These are phyloP conservation scores for Hypomyces perniciosus DNA, from an alignment of 2,329 filamentous ascomycete genomes.

Conservation along the genomic window DNA sequence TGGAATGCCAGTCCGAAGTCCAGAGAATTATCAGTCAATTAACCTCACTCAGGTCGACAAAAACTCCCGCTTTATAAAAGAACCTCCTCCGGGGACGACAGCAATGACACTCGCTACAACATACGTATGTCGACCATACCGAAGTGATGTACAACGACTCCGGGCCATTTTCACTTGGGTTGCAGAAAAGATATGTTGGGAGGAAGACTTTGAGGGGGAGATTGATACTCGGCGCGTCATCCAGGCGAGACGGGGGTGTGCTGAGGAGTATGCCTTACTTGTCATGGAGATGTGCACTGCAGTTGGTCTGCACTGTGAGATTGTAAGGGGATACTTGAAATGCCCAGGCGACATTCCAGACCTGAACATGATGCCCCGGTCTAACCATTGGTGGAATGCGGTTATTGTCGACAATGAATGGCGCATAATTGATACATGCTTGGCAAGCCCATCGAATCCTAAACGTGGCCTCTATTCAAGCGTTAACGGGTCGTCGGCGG, in stretches of 20 bases:
- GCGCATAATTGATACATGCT: constrained; percentile 91
- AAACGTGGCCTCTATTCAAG: constrained; percentile 72
- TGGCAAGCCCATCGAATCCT: constrained; percentile 88
- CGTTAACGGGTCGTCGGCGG: constrained; percentile 61
- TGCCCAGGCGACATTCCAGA: constrained; percentile 78
- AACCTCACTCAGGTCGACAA: constrained; percentile 91
- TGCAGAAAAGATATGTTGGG: constrained; percentile 90
- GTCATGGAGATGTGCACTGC: constrained; percentile 92
- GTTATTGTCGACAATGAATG: constrained; percentile 91
- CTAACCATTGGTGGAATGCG: constrained; percentile 98
- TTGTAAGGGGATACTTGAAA: constrained; percentile 87
- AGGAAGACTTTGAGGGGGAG: constrained; percentile 85
- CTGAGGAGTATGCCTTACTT: constrained; percentile 82
- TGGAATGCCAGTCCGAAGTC: constrained; percentile 73
- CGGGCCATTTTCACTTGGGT: constrained; percentile 98
- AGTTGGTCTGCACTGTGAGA: constrained; percentile 79
- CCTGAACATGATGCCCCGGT: constrained; percentile 70
- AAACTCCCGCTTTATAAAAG: constrained; percentile 84
- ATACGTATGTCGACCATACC: constrained; percentile 88
- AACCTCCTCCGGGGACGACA: constrained; percentile 74
- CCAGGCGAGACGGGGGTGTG: constrained; percentile 74
- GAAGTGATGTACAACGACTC: constrained; percentile 87
- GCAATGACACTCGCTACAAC: constrained; percentile 78
- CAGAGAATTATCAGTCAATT: constrained; percentile 72
- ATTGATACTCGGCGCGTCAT: constrained; percentile 80